A percentile compares a stretch with the other conserved stretches of the same genome.
These are phyloP conservation scores for Vitis hybrid DNA, from an alignment of 177 flowering plant species.

Conservation along the genomic window DNA sequence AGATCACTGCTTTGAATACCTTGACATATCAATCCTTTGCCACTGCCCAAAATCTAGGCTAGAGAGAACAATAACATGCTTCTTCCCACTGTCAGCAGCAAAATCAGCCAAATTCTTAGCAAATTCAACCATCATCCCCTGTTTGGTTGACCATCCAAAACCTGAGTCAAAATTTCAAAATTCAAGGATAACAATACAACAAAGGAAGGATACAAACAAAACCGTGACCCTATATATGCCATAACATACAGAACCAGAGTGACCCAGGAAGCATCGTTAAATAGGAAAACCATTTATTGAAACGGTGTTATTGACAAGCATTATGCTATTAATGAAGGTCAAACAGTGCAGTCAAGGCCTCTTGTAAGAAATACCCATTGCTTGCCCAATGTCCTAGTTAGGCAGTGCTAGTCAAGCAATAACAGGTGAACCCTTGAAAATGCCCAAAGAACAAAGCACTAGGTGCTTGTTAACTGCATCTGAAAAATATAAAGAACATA, in stretches of 20 bases:
- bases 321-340: too few species aligned
- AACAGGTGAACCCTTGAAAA: too few species aligned
- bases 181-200: background rate
- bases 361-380: too few species aligned
- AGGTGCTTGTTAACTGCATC: too few species aligned
- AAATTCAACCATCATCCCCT: conserved; percentile 87
- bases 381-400: too few species aligned
- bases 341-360: too few species aligned
- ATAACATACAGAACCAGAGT: background rate
- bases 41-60: conserved; percentile 82
- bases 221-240: background rate
- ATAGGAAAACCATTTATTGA: too few species aligned
- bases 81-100: conserved; percentile 71
- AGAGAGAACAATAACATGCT: conserved; percentile 81
- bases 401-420: too few species aligned
- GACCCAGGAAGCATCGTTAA: too few species aligned
- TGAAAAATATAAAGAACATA: too few species aligned
- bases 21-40: conserved; percentile 67
- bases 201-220: background rate
- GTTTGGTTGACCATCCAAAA: conserved; percentile 14
- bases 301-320: too few species aligned
- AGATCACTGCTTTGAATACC: conserved; percentile 35
- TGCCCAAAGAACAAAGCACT: too few species aligned
- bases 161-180: background rate
- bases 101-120: conserved; percentile 80